phyloP scores from a whole-genome alignment of 2,329 filamentous ascomycete genomes.

The Aspergillus phoenicis region DNA sequence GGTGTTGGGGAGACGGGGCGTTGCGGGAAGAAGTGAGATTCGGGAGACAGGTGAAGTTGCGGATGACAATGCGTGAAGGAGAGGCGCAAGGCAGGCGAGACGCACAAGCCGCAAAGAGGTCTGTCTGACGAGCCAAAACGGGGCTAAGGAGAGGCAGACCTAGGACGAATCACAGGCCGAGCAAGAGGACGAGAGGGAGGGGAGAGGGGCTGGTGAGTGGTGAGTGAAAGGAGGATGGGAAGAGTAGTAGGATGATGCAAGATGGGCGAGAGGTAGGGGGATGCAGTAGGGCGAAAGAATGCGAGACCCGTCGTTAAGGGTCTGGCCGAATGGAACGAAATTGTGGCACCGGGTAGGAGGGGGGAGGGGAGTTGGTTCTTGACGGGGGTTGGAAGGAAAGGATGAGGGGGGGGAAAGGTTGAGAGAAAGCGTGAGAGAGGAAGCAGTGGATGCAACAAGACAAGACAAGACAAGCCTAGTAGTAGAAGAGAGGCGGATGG shows the following conservation, averaged over 20 bases:
- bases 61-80: not conserved
- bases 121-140: conserved; percentile 7
- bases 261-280: not conserved
- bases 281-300: not conserved
- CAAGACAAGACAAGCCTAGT: no score
- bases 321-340: not conserved
- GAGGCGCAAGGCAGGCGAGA: not conserved
- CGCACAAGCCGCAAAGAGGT: conserved; percentile 10
- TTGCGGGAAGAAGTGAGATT: not conserved
- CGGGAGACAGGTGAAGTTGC: not conserved
- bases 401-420: not conserved
- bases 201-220: not conserved
- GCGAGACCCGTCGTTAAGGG: not conserved
- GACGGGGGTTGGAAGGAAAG: not conserved
- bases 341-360: not conserved
- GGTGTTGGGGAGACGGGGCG: not conserved
- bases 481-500: no score
- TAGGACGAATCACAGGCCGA: not conserved
- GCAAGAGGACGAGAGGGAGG: not conserved
- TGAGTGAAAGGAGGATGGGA: not conserved
- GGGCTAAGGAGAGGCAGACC: not conserved
- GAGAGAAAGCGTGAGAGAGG: not conserved
- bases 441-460: not conserved
- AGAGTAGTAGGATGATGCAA: not conserved
- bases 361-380: not conserved